These are phyloP conservation scores for Chytridium lagenaria DNA, from an alignment of 371 early-diverging fungal species.

Conservation along the genomic window DNA sequence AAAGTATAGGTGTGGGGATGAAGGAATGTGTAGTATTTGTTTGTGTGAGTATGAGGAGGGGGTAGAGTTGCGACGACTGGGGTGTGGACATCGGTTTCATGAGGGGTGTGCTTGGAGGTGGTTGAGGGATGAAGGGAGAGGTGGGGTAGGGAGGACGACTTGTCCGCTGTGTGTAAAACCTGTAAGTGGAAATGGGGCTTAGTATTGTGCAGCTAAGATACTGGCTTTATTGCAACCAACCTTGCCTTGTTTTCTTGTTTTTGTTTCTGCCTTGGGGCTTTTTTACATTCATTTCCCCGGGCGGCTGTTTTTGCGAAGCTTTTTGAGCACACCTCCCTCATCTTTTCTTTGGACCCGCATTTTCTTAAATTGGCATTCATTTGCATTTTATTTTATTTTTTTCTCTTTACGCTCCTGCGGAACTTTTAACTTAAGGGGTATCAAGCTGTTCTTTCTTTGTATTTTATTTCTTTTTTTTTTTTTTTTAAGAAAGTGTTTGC, in stretches of 20 bases:
- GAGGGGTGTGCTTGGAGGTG: slow-evolving; percentile 64
- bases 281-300: too few relatives aligned
- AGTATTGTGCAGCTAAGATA: neutral
- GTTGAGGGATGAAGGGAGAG: slow-evolving; percentile 24
- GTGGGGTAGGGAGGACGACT: slow-evolving; percentile 31
- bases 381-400: too few relatives aligned
- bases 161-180: slow-evolving; percentile 32
- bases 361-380: too few relatives aligned
- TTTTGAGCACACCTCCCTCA: too few relatives aligned
- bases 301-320: too few relatives aligned
- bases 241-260: neutral
- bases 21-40: slow-evolving; percentile 91
- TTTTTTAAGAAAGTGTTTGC: too few relatives aligned
- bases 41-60: slow-evolving; percentile 85
- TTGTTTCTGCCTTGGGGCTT: too few relatives aligned
- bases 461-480: too few relatives aligned
- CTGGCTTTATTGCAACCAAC: neutral
- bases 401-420: too few relatives aligned
- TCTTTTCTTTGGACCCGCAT: too few relatives aligned
- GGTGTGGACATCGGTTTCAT: slow-evolving; percentile 93
- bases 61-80: slow-evolving; percentile 78
- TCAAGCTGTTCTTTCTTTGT: too few relatives aligned
- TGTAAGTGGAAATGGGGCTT: neutral
- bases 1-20: neutral
- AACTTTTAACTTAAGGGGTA: too few relatives aligned